A percentile compares a stretch with the other conserved stretches of the same genome.
Conservation (phyloP, 2,329 filamentous ascomycete genomes). For the Talaromyces sp. region DNA sequence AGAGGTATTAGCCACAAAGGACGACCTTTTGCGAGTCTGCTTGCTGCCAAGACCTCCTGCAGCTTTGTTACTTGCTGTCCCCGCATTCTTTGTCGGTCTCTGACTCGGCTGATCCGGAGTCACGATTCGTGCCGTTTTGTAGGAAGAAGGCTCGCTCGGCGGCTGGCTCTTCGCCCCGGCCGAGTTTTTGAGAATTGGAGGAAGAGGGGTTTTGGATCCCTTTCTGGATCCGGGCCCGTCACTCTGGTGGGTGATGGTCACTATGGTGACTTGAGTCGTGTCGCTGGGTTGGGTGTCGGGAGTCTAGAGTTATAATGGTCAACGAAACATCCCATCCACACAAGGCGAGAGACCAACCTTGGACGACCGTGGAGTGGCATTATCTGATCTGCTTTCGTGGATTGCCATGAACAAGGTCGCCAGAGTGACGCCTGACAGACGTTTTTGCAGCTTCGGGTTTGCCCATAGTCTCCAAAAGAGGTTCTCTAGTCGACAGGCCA, state of each 20-base stretch:
- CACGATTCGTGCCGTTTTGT: constrained; percentile 28
- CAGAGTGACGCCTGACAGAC: constrained; percentile 35
- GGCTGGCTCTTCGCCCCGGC: constrained; percentile 18
- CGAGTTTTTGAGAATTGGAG: constrained; percentile 37
- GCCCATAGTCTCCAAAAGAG: constrained; percentile 51
- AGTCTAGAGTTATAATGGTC: not conserved
- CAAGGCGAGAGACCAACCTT: not conserved
- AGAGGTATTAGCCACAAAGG: constrained; percentile 22
- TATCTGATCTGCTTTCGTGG: constrained; percentile 26
- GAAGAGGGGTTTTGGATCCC: constrained; percentile 18
- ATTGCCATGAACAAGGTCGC: constrained; percentile 42
- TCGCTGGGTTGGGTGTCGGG: not conserved
- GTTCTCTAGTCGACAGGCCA: constrained; percentile 44
- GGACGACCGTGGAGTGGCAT: constrained; percentile 9
- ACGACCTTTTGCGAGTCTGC: constrained; percentile 22
- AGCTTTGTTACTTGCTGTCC: constrained; percentile 7
- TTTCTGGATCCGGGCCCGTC: not conserved
- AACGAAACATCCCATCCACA: not conserved
- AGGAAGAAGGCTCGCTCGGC: constrained; percentile 13
- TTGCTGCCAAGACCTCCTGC: constrained; percentile 3
- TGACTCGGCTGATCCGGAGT: constrained; percentile 18
- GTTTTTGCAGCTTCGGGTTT: constrained; percentile 30
- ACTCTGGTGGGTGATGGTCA: not conserved
- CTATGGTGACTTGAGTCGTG: not conserved
- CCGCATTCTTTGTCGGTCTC: constrained; percentile 22